Evolutionary conservation across 2,329 filamentous ascomycete genomes (phyloP).

Genomic region (Sporothrix globosa): DNA sequence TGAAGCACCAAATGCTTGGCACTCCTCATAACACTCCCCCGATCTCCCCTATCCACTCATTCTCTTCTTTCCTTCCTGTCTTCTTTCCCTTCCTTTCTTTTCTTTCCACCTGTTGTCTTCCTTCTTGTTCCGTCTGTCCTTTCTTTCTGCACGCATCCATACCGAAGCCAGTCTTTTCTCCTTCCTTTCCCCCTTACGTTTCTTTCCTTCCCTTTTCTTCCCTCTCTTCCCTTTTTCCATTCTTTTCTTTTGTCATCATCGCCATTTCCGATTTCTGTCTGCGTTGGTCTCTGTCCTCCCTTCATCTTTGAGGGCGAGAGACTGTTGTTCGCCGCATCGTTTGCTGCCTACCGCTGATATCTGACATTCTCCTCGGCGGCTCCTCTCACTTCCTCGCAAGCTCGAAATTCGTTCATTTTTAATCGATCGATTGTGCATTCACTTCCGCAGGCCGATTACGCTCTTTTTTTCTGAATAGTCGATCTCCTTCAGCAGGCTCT

Average conservation of each 20-base stretch:
- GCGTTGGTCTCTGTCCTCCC: slow-evolving; percentile 21
- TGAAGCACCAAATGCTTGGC: slow-evolving; percentile 45
- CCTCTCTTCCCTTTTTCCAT: slow-evolving; percentile 27
- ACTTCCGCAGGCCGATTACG: slow-evolving; percentile 34
- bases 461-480: slow-evolving; percentile 24
- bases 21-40: slow-evolving; percentile 41
- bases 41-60: slow-evolving; percentile 26
- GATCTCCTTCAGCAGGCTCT: slow-evolving; percentile 58
- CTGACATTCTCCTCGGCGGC: slow-evolving; percentile 11
- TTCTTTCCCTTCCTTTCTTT: slow-evolving; percentile 39
- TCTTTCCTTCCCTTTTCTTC: slow-evolving; percentile 25
- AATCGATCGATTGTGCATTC: slow-evolving; percentile 16
- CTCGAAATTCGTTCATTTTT: slow-evolving; percentile 1
- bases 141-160: slow-evolving; percentile 26
- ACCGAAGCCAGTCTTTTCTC: slow-evolving; percentile 23
- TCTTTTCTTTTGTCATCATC: slow-evolving; percentile 21
- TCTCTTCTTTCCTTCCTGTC: slow-evolving; percentile 7
- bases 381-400: slow-evolving; percentile 2
- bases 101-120: slow-evolving; percentile 32
- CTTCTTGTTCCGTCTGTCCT: slow-evolving; percentile 24
- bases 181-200: slow-evolving; percentile 9
- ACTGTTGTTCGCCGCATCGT: slow-evolving; percentile 1
- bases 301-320: slow-evolving; percentile 12
- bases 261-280: slow-evolving; percentile 20
- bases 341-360: slow-evolving; percentile 6